Base-by-base conservation (phyloP, 1,284 basidiomycete species). In the Phellopilus nigrolimitatus region DNA sequence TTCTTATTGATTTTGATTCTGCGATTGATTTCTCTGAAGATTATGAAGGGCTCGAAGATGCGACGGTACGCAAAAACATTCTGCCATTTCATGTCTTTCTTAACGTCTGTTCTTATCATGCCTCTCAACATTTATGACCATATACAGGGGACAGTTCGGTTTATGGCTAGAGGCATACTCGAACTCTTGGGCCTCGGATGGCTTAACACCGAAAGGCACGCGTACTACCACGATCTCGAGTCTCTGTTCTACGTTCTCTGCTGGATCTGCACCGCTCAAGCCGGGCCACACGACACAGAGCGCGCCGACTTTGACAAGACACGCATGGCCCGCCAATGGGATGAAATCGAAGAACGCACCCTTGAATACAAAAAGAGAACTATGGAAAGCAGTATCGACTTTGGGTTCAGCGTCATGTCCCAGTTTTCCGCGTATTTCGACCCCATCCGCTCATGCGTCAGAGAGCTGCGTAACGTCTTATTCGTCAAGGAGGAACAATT, bases 181-280 rank as follows among this genome's bases (percentile, higher is more conserved):
- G 17, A 36, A 9, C 21, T 47, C 12, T 7, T 47, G 7, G 44
- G 22, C 6, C 8, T 6, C 10, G 39, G 22, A 19, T 3, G 7
- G 3, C 13, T 4, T n/a, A 40, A 40, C 19, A 24, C 21, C 12
- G 13, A 34, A 7, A 8, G 3, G 10, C 44, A 33, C 33, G 34
- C 31, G n/a, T 47, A 47, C n/a, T 47, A 47, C 33, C 31, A 47
- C 30, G 44, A 47, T 12, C 44, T 47, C 13, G 44, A 47, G 33
- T 47, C 44, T 22, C 7, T 47, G 12, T 36, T 47, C 13, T 47
- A 47, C 22, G 30, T 34, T n/a, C 21, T 47, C 4, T 47, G 44
- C 21, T 47, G 44, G 44, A 3, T 47, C 2, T 47, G 44, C 31
- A 47, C 44, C 3, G 12, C 31, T 17, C 44, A 33, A 21, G 30